Conservation (phyloP, 306 rosid species). For the Ceratonia siliqua region DNA sequence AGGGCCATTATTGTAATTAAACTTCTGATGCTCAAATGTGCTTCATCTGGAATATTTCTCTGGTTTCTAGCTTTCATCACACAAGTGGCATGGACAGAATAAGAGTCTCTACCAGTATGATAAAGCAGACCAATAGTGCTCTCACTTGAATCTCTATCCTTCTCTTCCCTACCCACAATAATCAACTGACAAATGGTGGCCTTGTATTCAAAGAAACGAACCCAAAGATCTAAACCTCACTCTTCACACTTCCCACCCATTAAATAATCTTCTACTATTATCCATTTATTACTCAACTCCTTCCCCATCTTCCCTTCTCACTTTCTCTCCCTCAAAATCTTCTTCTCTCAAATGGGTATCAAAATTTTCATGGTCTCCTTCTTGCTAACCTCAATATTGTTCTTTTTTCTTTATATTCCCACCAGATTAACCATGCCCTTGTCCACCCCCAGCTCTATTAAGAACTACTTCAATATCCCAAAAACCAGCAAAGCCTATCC, state of each 20-base stretch:
- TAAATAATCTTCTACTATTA: slow-evolving; percentile 16
- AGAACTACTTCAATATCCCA: slow-evolving; percentile 37
- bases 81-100: not conserved
- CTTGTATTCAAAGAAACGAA: slow-evolving; percentile 50
- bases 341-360: slow-evolving; percentile 58
- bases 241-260: slow-evolving; percentile 9
- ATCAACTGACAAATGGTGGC: slow-evolving; percentile 36
- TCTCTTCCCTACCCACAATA: slow-evolving; percentile 39
- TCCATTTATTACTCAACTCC: slow-evolving; percentile 1
- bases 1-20: slow-evolving; percentile 10
- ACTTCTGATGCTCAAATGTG: slow-evolving; percentile 3
- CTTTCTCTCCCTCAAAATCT: slow-evolving; percentile 16
- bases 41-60: not conserved
- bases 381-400: slow-evolving; percentile 50
- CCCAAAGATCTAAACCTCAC: slow-evolving; percentile 30
- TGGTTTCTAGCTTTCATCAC: not conserved
- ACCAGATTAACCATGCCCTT: slow-evolving; percentile 60
- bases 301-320: slow-evolving; percentile 4
- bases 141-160: slow-evolving; percentile 22
- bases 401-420: slow-evolving; percentile 57
- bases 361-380: slow-evolving; percentile 54
- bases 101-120: slow-evolving; percentile 23
- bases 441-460: slow-evolving; percentile 43
- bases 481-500: slow-evolving; percentile 54
- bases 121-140: not conserved